phyloP scores from a whole-genome alignment of 1,139 yeast species.

The Taiozyma sp. region DNA sequence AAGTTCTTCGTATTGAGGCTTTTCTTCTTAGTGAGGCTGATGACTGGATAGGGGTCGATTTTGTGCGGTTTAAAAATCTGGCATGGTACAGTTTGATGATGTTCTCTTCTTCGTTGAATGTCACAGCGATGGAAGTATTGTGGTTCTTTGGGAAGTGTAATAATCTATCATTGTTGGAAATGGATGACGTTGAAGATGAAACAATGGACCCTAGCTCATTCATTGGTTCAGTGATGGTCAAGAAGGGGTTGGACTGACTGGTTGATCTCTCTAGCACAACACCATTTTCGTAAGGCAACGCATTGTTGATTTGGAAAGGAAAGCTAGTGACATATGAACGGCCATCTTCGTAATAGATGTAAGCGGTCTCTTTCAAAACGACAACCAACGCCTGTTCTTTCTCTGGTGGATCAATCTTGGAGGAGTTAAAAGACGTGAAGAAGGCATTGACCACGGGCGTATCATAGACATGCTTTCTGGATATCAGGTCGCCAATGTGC shows the following conservation, averaged over 20 bases:
- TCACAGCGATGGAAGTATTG: constrained; percentile 42
- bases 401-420: constrained; percentile 1
- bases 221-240: constrained; percentile 65
- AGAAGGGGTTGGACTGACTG: constrained; percentile 37
- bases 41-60: constrained; percentile 4
- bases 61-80: constrained; percentile 32
- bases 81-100: constrained; percentile 47
- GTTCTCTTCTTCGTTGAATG: constrained; percentile 43
- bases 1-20: constrained; percentile 12
- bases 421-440: constrained; percentile 37
- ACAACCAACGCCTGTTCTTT: constrained; percentile 40
- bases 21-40: constrained; percentile 11
- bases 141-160: constrained; percentile 43
- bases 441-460: constrained; percentile 45
- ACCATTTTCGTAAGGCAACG: constrained; percentile 61
- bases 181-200: constrained; percentile 66
- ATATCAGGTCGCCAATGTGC: constrained; percentile 44
- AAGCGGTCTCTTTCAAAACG: constrained; percentile 44
- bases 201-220: constrained; percentile 64
- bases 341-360: constrained; percentile 57
- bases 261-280: constrained; percentile 47
- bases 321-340: constrained; percentile 53
- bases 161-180: constrained; percentile 55
- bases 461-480: constrained; percentile 46
- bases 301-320: constrained; percentile 56